Conservation (phyloP, 768 basidiomycete genomes). For the Trametes cubensis region DNA sequence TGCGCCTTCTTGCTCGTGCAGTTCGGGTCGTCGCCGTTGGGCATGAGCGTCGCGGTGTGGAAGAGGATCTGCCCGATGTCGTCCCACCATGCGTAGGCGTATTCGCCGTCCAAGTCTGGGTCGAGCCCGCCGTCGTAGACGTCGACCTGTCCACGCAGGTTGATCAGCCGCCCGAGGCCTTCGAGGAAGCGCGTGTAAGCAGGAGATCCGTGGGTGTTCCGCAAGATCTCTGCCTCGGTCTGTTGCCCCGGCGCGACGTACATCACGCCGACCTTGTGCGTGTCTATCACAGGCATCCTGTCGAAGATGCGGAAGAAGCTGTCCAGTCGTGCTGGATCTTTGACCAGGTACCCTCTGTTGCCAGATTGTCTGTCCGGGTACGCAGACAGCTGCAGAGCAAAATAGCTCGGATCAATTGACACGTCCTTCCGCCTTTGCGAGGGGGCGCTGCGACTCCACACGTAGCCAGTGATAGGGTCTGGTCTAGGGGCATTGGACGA, state of each 20-base stretch:
- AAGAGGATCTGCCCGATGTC: constrained; percentile 94
- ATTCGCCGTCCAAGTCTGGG: constrained; percentile 91
- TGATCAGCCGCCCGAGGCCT: constrained; percentile 85
- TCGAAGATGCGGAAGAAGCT: constrained; percentile 72
- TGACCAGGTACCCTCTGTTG: constrained; percentile 49
- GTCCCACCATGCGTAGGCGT: constrained; percentile 99
- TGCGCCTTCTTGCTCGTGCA: constrained; percentile 89
- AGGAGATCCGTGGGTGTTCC: constrained; percentile 90
- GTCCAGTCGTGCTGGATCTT: constrained; percentile 55
- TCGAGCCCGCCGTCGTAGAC: constrained; percentile 92
- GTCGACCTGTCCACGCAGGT: constrained; percentile 86
- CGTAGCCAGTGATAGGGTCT: constrained; percentile 80
- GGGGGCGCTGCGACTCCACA: constrained; percentile 86
- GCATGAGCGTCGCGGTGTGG: constrained; percentile 98
- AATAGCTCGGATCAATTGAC: constrained; percentile 79
- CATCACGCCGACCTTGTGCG: constrained; percentile 94
- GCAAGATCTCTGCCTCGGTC: constrained; percentile 81
- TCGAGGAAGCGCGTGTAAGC: constrained; percentile 93
- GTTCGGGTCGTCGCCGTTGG: constrained; percentile 71
- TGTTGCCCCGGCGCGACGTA: constrained; percentile 94
- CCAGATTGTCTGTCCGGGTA: constrained; percentile 59
- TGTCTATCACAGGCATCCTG: constrained; percentile 91
- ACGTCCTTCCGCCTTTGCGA: constrained; percentile 90
- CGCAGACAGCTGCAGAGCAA: constrained; percentile 84
- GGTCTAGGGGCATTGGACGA: constrained; percentile 45